Evolutionary conservation across 106 monocot genomes (phyloP), one percentile per base, ranked within the genome.

Genomic region (Dioscorea zingiberensis): DNA sequence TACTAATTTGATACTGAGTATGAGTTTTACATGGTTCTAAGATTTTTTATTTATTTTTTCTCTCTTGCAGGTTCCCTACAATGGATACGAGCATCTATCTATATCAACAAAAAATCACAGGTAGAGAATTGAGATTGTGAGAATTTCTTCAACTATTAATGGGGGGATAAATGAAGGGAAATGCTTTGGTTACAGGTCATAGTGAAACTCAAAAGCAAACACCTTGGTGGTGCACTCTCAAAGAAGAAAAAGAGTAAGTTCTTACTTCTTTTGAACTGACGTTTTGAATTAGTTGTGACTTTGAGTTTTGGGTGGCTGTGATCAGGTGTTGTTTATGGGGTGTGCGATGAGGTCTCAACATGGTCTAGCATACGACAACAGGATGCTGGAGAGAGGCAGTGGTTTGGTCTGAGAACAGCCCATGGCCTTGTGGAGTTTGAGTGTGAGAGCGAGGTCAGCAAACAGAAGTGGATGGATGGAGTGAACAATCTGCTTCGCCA

Each of bases 81-180:
- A 18, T 72, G 76, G 81, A 91, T 85, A 71, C 60, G 47, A 14
- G 88, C 91, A 27, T 74, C 78, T 3, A 73, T 91, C 23, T 86
- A 88, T 62, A 77, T 91, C 68, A 97, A 91, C 84, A 90, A 71
- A 56, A 91, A 77, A 53, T 91, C 91, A 18, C 94, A 91, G 86
- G 94, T 89, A 77, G n/a, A 38, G 38, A 14, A 49, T 44, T 13
- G 63, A 3, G 15, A 58, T 15, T 11, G 0, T 58, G 21, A 58
- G 23, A n/a, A 21, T 47, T 19, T 64, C 7, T 7, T 30, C 30
- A 21, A 47, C 7, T 55, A 2, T 32, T 22, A 21, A 12, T 48
- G 6, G 18, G 2, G 46, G 53, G 62, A 21, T 25, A 48, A 14
- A 60, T 25, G 22, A 53, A 45, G 21, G 21, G 17, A 55, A 25